phyloP scores from a whole-genome alignment of 129 eudicot species.

The Silybum marianum region DNA sequence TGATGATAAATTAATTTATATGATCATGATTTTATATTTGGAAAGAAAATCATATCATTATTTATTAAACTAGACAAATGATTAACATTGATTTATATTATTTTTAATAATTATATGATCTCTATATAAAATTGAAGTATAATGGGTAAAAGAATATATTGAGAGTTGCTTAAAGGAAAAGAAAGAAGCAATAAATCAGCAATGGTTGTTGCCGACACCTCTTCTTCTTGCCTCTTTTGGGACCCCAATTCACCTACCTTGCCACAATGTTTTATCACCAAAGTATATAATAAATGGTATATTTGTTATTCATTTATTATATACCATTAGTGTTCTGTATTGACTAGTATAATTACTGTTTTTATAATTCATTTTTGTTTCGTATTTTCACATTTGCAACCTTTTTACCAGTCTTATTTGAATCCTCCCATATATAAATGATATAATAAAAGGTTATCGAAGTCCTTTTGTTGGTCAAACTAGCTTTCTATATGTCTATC shows the following conservation, averaged over 20 bases:
- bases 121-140: neutral
- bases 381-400: neutral
- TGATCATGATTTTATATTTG: too few relatives aligned
- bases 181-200: neutral
- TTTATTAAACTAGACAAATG: too few relatives aligned
- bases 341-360: neutral
- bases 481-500: neutral
- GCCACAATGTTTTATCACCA: neutral
- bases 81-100: too few relatives aligned
- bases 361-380: too few relatives aligned
- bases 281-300: neutral
- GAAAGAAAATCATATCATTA: too few relatives aligned
- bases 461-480: neutral
- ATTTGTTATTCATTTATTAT: too few relatives aligned
- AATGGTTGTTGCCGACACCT: conserved; percentile 8
- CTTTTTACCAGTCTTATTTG: neutral
- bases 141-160: neutral
- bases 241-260: conserved; percentile 1
- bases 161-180: neutral
- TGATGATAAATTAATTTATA: too few relatives aligned
- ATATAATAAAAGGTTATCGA: neutral
- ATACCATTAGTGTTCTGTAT: neutral
- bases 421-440: neutral
- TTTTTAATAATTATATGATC: too few relatives aligned
- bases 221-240: conserved; percentile 8